A percentile compares a stretch with the other conserved stretches of the same genome.
Conservation (phyloP, 1,139 yeast genomes). For the Sugiyamaella neomexicana region DNA sequence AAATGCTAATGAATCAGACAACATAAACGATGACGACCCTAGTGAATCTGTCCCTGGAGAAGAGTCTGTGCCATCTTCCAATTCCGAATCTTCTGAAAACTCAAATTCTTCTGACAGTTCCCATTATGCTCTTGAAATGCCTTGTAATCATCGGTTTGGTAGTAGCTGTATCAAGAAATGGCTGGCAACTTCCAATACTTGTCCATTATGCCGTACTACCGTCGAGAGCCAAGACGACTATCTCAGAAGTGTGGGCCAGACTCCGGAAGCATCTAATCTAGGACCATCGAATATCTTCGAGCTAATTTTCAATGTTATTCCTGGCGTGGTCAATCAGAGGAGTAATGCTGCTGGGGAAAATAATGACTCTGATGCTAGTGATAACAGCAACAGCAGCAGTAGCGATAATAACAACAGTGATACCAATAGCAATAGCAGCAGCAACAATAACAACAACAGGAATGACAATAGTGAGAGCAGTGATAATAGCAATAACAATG, state of each 20-base stretch:
- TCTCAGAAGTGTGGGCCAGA: constrained; percentile 29
- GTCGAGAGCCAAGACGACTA: constrained; percentile 45
- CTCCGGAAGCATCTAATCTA: constrained; percentile 19
- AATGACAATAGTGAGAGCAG: neutral
- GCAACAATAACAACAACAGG: constrained; percentile 6
- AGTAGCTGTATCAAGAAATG: constrained; percentile 71
- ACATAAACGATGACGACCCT: constrained; percentile 20
- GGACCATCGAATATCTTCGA: constrained; percentile 22
- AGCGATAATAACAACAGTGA: constrained; percentile 2
- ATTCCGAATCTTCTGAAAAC: neutral
- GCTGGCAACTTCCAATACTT: constrained; percentile 65
- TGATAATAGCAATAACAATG: neutral
- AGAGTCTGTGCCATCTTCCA: neutral
- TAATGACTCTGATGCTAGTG: constrained; percentile 5
- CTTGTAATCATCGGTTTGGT: constrained; percentile 82
- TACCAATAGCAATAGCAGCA: constrained; percentile 3
- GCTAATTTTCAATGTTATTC: constrained; percentile 25
- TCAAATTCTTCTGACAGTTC: neutral
- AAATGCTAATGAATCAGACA: constrained; percentile 17
- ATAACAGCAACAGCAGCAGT: constrained; percentile 10
- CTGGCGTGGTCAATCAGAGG: constrained; percentile 19
- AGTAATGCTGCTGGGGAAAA: neutral
- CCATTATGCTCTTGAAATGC: constrained; percentile 70
- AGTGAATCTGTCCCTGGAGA: constrained; percentile 21
- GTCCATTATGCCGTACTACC: constrained; percentile 75